A percentile compares a stretch with the other conserved stretches of the same genome.
phyloP scores from a whole-genome alignment of 2,329 filamentous ascomycete species.

The Colletotrichum musae region DNA sequence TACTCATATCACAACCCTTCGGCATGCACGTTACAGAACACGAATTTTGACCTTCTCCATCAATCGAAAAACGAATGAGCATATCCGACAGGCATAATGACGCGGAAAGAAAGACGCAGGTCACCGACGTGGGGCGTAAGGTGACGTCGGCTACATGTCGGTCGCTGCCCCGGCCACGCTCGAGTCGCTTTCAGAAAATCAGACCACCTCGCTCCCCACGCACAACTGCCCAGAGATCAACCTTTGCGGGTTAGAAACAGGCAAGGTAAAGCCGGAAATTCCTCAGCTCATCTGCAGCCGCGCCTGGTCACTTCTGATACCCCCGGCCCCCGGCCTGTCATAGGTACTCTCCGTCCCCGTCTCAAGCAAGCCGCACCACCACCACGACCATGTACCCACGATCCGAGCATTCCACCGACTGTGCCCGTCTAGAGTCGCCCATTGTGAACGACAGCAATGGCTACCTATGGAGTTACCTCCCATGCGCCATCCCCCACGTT shows the following conservation, averaged over 20 bases:
- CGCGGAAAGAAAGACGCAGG: constrained; percentile 6
- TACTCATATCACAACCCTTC: constrained; percentile 8
- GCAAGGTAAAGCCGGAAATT: constrained; percentile 28
- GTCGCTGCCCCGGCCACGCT: constrained; percentile 19
- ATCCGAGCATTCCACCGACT: constrained; percentile 7
- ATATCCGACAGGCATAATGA: not conserved
- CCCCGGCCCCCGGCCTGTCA: constrained; percentile 16
- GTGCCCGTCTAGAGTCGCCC: no score
- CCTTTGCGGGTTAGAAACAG: constrained; percentile 9
- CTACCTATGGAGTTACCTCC: not conserved
- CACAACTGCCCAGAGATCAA: constrained; percentile 27
- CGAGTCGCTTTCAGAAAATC: constrained; percentile 34
- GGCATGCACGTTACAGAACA: constrained; percentile 17
- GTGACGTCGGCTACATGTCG: constrained; percentile 34
- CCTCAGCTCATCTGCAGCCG: constrained; percentile 37
- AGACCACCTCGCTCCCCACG: constrained; percentile 36
- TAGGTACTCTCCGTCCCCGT: constrained; percentile 4
- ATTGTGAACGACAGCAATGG: no score
- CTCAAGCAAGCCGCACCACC: not conserved
- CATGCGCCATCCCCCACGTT: constrained; percentile 29
- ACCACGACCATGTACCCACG: not conserved
- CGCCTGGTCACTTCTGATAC: constrained; percentile 4
- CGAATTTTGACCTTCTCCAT: not conserved
- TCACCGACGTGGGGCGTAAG: constrained; percentile 23
- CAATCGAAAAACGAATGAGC: constrained; percentile 3